Evolutionary conservation across 1,284 basidiomycete species (phyloP).

Genomic region (Trichosporon sp.): DNA sequence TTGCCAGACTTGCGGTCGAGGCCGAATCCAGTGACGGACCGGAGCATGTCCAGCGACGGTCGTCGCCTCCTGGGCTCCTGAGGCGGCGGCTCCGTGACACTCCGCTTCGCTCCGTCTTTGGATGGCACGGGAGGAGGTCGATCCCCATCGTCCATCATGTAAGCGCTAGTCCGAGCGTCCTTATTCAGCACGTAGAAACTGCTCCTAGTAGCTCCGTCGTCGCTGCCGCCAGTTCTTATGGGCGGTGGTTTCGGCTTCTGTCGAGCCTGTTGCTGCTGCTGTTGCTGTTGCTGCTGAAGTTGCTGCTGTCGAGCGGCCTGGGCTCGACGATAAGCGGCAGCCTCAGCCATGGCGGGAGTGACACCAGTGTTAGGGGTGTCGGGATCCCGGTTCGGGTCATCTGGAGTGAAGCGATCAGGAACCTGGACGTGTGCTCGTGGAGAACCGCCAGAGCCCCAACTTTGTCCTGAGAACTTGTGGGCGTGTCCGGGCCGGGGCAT

Average conservation of each 20-base stretch:
- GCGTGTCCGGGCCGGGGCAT: neutral
- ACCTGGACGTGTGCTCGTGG: slow-evolving; percentile 1
- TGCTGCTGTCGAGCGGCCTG: neutral
- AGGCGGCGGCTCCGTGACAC: neutral
- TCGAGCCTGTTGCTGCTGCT: too few relatives aligned
- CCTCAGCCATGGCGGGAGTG: slow-evolving; percentile 1
- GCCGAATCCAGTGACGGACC: slow-evolving; percentile 2
- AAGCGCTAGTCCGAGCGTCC: neutral
- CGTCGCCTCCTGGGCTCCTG: neutral
- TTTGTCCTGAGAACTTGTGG: slow-evolving; percentile 1
- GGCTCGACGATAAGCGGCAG: neutral
- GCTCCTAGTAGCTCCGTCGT: neutral
- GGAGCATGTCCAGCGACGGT: slow-evolving; percentile 5
- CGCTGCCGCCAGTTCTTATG: neutral
- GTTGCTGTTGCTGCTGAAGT: neutral
- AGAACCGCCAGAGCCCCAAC: neutral
- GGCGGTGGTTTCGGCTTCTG: neutral
- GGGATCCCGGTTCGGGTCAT: neutral
- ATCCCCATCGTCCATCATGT: slow-evolving; percentile 2
- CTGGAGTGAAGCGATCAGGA: neutral
- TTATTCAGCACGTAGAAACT: neutral
- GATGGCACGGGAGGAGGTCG: neutral
- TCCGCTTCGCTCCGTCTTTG: neutral
- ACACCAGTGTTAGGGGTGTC: neutral
- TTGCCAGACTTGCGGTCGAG: neutral